Evolutionary conservation across 768 basidiomycete genomes (phyloP).

Genomic region (Lactifluus volemus): DNA sequence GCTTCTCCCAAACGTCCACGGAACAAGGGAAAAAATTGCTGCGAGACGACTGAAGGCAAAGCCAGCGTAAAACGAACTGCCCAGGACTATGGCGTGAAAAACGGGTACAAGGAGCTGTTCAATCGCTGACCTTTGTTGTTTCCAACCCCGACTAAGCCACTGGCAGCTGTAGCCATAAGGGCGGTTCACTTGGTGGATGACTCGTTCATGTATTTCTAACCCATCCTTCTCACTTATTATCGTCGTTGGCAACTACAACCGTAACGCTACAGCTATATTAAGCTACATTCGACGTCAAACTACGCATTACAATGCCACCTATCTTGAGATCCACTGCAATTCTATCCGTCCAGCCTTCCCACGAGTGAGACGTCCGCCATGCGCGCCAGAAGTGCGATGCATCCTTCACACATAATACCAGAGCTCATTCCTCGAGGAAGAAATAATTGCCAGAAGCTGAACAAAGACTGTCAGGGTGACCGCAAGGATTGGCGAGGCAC

Average conservation of each 20-base stretch:
- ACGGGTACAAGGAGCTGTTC: background rate
- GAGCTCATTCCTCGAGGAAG: slow-evolving; percentile 73
- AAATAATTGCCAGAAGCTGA: slow-evolving; percentile 80
- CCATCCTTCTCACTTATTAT: background rate
- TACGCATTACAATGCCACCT: background rate
- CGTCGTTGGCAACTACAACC: background rate
- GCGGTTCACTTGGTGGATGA: background rate
- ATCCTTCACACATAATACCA: background rate
- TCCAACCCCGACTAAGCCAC: slow-evolving; percentile 2
- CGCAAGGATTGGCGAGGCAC: slow-evolving; percentile 21
- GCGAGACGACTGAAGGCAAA: background rate
- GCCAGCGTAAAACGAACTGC: background rate
- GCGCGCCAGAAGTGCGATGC: background rate
- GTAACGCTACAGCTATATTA: slow-evolving; percentile 9
- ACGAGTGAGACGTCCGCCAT: background rate
- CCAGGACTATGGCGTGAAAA: background rate
- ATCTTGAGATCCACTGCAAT: background rate
- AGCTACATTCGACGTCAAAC: slow-evolving; percentile 3
- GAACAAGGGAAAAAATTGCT: background rate
- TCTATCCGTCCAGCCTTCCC: background rate
- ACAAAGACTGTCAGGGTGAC: slow-evolving; percentile 4
- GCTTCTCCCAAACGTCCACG: background rate
- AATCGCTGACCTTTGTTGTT: slow-evolving; percentile 4
- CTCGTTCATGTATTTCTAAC: background rate
- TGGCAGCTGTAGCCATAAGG: background rate